Evolutionary conservation across 78 protist genomes (phyloP).

Genomic region (Guillardia theta): DNA sequence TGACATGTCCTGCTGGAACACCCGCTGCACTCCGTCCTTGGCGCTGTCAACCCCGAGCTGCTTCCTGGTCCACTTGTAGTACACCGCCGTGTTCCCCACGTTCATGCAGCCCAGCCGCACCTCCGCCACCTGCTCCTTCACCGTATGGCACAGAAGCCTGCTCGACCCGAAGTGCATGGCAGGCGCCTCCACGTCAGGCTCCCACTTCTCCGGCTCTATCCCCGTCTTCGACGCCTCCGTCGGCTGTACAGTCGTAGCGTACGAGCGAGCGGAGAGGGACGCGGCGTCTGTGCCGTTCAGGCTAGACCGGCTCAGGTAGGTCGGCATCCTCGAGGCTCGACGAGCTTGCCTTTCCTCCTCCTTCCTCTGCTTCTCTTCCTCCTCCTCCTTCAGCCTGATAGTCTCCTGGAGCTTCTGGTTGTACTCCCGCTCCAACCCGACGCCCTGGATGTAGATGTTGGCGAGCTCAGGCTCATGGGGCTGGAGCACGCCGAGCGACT

Average conservation of each 20-base stretch:
- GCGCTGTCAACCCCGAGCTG: no score
- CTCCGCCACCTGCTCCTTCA: not conserved
- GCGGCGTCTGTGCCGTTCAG: no score
- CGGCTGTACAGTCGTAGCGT: no score
- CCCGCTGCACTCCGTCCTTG: not conserved
- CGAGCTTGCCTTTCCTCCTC: not conserved
- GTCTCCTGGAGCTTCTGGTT: not conserved
- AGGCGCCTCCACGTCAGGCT: not conserved
- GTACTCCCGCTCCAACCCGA: not conserved
- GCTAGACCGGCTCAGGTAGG: no score
- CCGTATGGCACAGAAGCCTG: not conserved
- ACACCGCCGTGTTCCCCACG: not conserved
- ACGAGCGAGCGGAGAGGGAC: no score
- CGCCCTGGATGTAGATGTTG: no score
- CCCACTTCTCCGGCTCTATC: not conserved
- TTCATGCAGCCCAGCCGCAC: not conserved
- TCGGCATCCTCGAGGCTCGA: not conserved
- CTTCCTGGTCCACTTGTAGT: not conserved
- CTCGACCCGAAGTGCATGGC: not conserved
- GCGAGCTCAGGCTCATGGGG: no score
- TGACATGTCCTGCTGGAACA: not conserved
- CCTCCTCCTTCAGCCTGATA: not conserved
- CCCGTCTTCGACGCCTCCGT: no score
- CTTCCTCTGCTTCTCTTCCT: not conserved
- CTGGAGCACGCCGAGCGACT: no score